Conservation (phyloP, 2,329 filamentous ascomycete species). For the Clonostachys sp. region DNA sequence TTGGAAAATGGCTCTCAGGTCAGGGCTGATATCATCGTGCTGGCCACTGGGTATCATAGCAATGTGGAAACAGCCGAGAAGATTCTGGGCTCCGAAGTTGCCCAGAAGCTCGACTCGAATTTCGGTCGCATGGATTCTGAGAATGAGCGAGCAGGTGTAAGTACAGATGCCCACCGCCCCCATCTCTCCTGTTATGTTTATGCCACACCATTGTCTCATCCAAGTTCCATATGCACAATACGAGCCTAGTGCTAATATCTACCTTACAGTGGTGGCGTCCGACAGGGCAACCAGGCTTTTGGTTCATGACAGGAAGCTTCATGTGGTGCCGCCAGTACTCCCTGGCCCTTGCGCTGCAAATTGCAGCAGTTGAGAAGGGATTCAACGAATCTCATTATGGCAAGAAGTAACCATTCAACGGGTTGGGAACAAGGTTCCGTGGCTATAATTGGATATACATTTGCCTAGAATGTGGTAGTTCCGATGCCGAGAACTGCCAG, state of each 20-base stretch:
- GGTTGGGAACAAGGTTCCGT: too few species aligned
- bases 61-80: conserved; percentile 24
- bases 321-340: conserved; percentile 24
- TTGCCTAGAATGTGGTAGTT: too few species aligned
- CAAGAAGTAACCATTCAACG: too few species aligned
- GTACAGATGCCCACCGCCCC: too few species aligned
- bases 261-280: conserved; percentile 25
- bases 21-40: conserved; percentile 31
- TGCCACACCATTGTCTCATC: too few species aligned
- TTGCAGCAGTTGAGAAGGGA: conserved; percentile 23
- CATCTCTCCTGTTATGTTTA: too few species aligned
- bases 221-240: neutral
- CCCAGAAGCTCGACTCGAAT: conserved; percentile 17
- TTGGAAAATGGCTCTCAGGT: conserved; percentile 24
- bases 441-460: too few species aligned
- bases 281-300: conserved; percentile 25
- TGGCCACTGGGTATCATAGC: conserved; percentile 34
- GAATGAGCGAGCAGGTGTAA: conserved; percentile 8
- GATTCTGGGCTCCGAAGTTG: conserved; percentile 25
- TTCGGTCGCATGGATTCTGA: conserved; percentile 28
- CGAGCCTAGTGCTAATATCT: conserved; percentile 6
- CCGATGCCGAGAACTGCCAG: too few species aligned
- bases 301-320: conserved; percentile 30
- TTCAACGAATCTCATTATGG: neutral
- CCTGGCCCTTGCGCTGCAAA: conserved; percentile 27